These are phyloP conservation scores for Botrytis porri DNA, from an alignment of 2,329 filamentous ascomycete species.

Conservation along the genomic window DNA sequence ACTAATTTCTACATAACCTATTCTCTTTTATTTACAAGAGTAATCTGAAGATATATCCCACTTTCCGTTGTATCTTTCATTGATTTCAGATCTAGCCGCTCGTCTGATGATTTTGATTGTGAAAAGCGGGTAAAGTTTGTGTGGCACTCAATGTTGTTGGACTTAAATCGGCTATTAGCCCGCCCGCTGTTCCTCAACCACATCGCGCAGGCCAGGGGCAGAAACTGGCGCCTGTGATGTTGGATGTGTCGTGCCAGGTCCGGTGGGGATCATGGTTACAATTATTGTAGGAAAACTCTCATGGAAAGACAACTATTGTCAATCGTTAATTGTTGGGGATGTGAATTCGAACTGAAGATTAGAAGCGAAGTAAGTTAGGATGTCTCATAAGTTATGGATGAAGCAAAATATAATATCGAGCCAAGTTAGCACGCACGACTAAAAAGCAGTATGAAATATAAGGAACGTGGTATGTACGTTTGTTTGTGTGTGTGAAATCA, in stretches of 20 bases:
- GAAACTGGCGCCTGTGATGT: not conserved
- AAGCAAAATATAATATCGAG: not conserved
- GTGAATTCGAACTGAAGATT: not conserved
- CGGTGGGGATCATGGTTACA: not conserved
- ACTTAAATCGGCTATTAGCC: not conserved
- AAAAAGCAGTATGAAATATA: not conserved
- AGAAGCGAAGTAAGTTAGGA: not conserved
- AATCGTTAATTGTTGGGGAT: not conserved
- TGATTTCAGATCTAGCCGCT: not conserved
- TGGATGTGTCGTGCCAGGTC: not conserved
- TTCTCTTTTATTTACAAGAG: not conserved
- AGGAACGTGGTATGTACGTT: not conserved
- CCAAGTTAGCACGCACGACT: not conserved
- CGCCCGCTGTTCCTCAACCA: not conserved
- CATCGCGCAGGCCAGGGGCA: not conserved
- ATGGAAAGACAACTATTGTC: not conserved
- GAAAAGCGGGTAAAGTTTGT: not conserved
- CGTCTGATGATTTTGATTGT: not conserved
- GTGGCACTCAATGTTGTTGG: not conserved
- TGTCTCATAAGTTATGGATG: not conserved
- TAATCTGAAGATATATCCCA: not conserved
- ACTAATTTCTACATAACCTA: not conserved
- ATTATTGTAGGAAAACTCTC: not conserved
- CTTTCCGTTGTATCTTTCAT: not conserved
- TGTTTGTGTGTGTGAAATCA: not conserved